These are phyloP conservation scores for Corymbia maculata DNA, from an alignment of 345 rosid species.

Conservation along the genomic window DNA sequence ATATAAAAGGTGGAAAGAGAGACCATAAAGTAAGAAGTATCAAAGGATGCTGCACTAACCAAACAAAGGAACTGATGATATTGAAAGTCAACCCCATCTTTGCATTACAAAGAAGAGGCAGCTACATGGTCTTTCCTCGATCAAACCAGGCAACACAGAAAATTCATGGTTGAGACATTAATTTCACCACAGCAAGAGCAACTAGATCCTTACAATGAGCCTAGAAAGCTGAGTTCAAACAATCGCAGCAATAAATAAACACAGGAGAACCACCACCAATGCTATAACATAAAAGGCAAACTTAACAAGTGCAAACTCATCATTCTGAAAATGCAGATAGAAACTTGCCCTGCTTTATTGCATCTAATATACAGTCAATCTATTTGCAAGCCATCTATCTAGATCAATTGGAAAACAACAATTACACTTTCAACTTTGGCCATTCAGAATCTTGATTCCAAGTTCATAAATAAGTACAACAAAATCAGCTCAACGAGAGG, in stretches of 20 bases:
- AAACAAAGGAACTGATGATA: neutral
- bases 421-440: neutral
- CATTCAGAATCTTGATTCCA: neutral
- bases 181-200: neutral
- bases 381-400: neutral
- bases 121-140: neutral
- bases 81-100: neutral
- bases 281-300: neutral
- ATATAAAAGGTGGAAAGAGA: neutral
- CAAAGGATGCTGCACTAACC: neutral
- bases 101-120: neutral
- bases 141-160: neutral
- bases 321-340: neutral
- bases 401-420: neutral
- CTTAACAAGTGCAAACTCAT: neutral
- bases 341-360: neutral
- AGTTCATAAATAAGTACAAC: neutral
- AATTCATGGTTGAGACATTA: neutral
- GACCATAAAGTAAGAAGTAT: neutral
- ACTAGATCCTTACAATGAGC: neutral
- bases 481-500: neutral
- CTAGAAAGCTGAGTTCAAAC: neutral
- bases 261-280: neutral
- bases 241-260: neutral
- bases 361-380: neutral